Evolutionary conservation across 2,329 filamentous ascomycete species (phyloP), one percentile per base, ranked within the genome.

Genomic region (Colletotrichum lindemuthianum): DNA sequence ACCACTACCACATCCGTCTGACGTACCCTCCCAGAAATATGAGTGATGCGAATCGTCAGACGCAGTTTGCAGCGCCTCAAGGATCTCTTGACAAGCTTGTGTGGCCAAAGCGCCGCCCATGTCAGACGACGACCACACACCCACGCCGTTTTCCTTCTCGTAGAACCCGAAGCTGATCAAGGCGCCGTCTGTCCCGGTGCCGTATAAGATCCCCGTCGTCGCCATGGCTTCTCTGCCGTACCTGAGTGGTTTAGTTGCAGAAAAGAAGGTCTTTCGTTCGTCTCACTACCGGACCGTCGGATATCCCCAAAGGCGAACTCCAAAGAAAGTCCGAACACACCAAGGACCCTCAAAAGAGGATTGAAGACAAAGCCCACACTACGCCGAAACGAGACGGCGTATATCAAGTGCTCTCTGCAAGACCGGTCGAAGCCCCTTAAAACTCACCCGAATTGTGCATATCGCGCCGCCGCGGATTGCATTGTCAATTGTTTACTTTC

Each of bases 231-330:
- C 60, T 43, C 8, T n/a, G 37, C 24, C 43, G 43, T 57, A 47
- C 36, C 55, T 50, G 36, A 24, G 5, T 24, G 24, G 24, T 1
- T 24, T 24, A 24, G 24, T 24, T 24, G 24, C 24, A 24, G 24
- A 24, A 24, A 24, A 24, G 24, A 24, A 24, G 24, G 24, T 49
- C 39, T 34, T 6, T 34, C 33, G 11, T 16, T 37, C 16, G n/a
- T 67, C 59, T 63, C 45, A 53, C 53, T 41, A 52, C 43, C 71
- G 71, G 71, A 72, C 70, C 24, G 71, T 64, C 73, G 73, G 73
- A 75, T 70, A 73, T 74, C 72, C 73, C 73, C 73, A 73, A 73
- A 24, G 4, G 24, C 24, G 24, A 24, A 24, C 24, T 24, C 24
- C 24, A 24, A 24, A 24, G 24, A 24, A 24, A 24, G 24, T 24